A percentile compares a stretch with the other conserved stretches of the same genome.
Conservation (phyloP, 2,329 filamentous ascomycete species). For the Talaromyces amestolkiae region DNA sequence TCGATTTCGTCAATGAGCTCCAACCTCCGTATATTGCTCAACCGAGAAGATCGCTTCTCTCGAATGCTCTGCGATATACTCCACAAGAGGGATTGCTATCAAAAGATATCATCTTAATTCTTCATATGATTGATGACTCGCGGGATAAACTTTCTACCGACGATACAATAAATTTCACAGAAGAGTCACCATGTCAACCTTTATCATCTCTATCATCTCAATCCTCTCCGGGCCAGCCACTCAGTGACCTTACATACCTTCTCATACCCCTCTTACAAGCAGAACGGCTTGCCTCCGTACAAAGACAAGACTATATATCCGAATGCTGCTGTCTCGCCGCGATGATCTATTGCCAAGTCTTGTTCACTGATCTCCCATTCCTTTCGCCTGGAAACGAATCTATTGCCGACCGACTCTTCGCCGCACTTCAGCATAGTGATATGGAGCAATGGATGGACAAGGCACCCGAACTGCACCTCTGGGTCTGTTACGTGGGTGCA, state of each 20-base stretch:
- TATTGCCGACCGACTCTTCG: slow-evolving; percentile 1
- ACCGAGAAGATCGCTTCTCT: slow-evolving; percentile 11
- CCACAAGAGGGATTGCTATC: slow-evolving; percentile 5
- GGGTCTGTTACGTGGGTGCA: slow-evolving; percentile 10
- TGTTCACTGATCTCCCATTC: background rate
- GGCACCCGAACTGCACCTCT: slow-evolving; percentile 8
- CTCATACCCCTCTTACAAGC: slow-evolving; percentile 5
- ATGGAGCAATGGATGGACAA: slow-evolving; percentile 4
- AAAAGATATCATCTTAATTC: slow-evolving; percentile 4
- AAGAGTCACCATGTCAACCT: background rate
- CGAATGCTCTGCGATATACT: slow-evolving; percentile 6
- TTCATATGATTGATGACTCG: slow-evolving; percentile 4
- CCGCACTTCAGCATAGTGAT: slow-evolving; percentile 5
- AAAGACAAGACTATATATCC: slow-evolving; percentile 12
- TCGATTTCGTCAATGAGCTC: slow-evolving; percentile 7
- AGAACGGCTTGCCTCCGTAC: slow-evolving; percentile 1
- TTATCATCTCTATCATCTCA: background rate
- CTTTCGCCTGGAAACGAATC: slow-evolving; percentile 7
- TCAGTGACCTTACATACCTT: background rate
- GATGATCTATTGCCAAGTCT: slow-evolving; percentile 11
- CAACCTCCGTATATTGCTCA: slow-evolving; percentile 7
- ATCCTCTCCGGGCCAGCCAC: background rate
- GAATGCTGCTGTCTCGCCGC: slow-evolving; percentile 13
- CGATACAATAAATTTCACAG: background rate
- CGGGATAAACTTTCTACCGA: background rate